Conservation (phyloP, 2,329 filamentous ascomycete genomes). For the Metarhizium robertsii region DNA sequence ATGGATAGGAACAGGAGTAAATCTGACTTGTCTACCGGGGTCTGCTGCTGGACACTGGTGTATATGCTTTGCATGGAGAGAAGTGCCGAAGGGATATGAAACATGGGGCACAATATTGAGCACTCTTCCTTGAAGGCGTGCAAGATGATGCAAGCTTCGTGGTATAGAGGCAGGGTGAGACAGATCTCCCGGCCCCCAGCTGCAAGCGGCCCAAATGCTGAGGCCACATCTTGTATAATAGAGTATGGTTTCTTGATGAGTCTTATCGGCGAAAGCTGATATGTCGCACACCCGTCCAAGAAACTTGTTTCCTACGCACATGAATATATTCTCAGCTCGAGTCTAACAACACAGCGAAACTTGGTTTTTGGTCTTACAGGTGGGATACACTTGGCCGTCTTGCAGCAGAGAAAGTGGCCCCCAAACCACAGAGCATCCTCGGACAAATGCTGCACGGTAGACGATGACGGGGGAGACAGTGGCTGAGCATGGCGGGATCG, state of each 20-base stretch:
- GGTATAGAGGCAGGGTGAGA: conserved; percentile 3
- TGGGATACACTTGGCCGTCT: neutral
- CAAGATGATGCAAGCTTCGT: conserved; percentile 3
- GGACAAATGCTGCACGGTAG: neutral
- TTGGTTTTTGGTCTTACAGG: neutral
- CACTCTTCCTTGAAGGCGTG: conserved; percentile 1
- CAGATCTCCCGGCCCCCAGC: neutral
- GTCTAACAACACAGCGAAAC: no score
- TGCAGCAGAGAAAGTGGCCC: neutral
- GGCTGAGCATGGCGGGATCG: neutral
- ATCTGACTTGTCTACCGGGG: neutral
- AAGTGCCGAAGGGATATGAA: conserved; percentile 1
- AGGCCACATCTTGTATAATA: conserved; percentile 2
- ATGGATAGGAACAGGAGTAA: conserved; percentile 3
- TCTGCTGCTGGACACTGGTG: neutral
- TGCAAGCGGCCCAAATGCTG: neutral
- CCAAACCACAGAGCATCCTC: conserved; percentile 1
- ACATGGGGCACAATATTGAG: neutral
- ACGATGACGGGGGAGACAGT: neutral
- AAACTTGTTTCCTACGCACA: neutral
- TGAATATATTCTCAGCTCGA: neutral
- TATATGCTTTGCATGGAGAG: conserved; percentile 4
- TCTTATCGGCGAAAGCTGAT: conserved; percentile 5
- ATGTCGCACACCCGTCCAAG: neutral
- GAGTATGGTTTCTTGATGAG: conserved; percentile 5